Evolutionary conservation across 1,284 basidiomycete genomes (phyloP), one percentile per base, ranked within the genome.

Genomic region (Clitocybe nebularis): DNA sequence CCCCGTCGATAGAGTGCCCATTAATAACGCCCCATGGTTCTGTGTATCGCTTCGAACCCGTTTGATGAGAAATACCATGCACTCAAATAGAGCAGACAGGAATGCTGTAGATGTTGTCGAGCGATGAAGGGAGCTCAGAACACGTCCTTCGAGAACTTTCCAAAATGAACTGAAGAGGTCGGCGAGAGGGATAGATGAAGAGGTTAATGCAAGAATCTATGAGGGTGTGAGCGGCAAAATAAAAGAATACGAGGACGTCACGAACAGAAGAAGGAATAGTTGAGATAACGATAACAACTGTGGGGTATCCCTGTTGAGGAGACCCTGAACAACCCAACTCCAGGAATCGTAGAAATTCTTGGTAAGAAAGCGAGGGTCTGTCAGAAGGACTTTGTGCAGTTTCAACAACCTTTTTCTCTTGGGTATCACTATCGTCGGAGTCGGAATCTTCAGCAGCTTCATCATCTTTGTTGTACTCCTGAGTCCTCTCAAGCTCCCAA

Each of bases 101-200:
- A 89, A 91, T 0, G 87, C 81, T 0, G 72, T 66, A 2, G 73
- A 71, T 1, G 74, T 69, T 10, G 68, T 60, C 2, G 68, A 58
- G 17, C 77, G 73, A 44, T 77, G 71, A 6, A 77, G 67, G 13
- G 71, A 71, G 50, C 65, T 75, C 5, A 89, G 64, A 0, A 80
- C 79, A 13, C 79, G 77, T 9, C 77, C 78, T 37, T 84, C 79
- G 0, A 89, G 61, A 0, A 87, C 86, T 6, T 79, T 77, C 85
- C 89, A 92, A 53, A 94, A 82, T 0, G 86, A 77, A 1, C 67
- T 63, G 55, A 90, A 84, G 23, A 94, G 62, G n/a, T 72, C 68
- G 0, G 58, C 54, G 0, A 77, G 52, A 13, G 65, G 61, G 10
- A 47, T 33, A 4, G 47, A 25, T 8, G 55, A 45, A 6, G 34